Evolutionary conservation across 176 grass and related monocot species (phyloP).

Genomic region (Dendrocalamus sinicus): DNA sequence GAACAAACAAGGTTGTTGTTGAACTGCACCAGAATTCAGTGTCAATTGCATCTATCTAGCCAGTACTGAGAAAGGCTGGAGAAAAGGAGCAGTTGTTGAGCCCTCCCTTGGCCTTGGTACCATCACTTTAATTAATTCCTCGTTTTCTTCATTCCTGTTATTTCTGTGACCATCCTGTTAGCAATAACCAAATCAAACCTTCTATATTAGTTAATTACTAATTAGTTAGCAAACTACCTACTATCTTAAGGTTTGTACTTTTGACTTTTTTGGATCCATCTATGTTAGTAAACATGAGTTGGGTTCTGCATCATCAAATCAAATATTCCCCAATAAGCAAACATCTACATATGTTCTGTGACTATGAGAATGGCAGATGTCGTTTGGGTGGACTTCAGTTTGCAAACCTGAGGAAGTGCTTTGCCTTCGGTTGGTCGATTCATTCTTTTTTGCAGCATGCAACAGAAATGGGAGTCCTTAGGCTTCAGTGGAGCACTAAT

Average conservation of each 20-base stretch:
- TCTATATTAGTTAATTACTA: conserved; percentile 46
- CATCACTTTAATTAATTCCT: conserved; percentile 34
- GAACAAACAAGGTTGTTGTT: neutral
- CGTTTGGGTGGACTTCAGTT: neutral
- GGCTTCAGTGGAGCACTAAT: conserved; percentile 36
- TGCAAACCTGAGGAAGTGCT: neutral
- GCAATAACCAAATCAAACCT: conserved; percentile 32
- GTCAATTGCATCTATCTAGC: conserved; percentile 22
- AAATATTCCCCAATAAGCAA: conserved; percentile 19
- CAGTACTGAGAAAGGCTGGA: conserved; percentile 27
- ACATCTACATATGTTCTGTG: conserved; percentile 8
- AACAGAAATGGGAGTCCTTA: neutral
- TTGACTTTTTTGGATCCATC: conserved; percentile 40
- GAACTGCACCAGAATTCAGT: neutral
- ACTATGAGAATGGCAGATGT: neutral
- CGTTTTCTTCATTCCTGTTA: conserved; percentile 41
- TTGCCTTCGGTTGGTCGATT: neutral
- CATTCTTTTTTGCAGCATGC: neutral
- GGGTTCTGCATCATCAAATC: conserved; percentile 29
- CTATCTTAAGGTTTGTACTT: conserved; percentile 13
- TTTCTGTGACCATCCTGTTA: conserved; percentile 42
- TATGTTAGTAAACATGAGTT: conserved; percentile 31
- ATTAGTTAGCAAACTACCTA: conserved; percentile 29
- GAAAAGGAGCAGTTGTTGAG: conserved; percentile 41
- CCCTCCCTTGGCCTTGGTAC: conserved; percentile 39